Conservation (phyloP, 345 rosid species). For the Eucalyptus polyanthemos region DNA sequence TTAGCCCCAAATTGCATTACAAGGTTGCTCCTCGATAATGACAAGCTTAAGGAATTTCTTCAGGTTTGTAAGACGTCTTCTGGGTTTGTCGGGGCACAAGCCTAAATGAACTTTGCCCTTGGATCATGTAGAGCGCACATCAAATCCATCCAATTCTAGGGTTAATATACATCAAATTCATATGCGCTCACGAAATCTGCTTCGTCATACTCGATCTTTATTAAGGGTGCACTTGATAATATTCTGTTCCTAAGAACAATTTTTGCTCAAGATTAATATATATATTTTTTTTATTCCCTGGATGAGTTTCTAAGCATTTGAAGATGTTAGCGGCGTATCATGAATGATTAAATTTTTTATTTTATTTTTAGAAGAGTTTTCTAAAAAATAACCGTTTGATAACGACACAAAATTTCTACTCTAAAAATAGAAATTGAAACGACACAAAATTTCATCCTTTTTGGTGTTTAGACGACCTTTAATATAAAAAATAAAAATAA, state of each 20-base stretch:
- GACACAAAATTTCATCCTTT: too few relatives aligned
- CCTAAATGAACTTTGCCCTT: not conserved
- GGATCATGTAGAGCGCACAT: not conserved
- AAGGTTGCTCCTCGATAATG: not conserved
- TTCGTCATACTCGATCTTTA: not conserved
- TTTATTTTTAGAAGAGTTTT: too few relatives aligned
- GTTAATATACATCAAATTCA: not conserved
- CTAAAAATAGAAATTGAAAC: too few relatives aligned
- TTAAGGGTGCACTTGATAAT: not conserved
- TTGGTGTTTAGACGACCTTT: too few relatives aligned
- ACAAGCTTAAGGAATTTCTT: not conserved
- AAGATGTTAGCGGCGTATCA: too few relatives aligned
- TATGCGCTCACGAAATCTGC: not conserved
- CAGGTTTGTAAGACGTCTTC: not conserved
- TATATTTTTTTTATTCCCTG: fast-evolving
- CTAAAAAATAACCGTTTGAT: too few relatives aligned
- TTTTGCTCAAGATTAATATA: fast-evolving
- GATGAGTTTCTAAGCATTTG: too few relatives aligned
- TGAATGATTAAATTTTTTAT: too few relatives aligned
- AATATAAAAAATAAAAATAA: too few relatives aligned
- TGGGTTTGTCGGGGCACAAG: not conserved
- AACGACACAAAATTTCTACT: too few relatives aligned
- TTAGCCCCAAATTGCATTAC: not conserved
- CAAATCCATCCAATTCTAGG: not conserved
- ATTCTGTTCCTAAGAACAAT: fast-evolving